Conservation (phyloP, 2,329 filamentous ascomycete species). For the Penicillium sp. region DNA sequence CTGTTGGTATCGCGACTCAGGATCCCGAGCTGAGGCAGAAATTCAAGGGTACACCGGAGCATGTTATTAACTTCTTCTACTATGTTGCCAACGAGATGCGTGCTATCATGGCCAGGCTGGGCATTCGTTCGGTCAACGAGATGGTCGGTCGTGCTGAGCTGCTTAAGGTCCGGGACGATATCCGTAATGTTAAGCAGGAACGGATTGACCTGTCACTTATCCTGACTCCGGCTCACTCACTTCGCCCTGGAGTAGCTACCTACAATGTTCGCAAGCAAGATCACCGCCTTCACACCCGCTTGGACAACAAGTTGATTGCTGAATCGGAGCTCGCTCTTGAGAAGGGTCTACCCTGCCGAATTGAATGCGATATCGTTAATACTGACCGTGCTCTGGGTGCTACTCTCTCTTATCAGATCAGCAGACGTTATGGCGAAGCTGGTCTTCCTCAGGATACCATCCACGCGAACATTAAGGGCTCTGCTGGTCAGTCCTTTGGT, state of each 20-base stretch:
- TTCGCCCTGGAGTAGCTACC: constrained; percentile 88
- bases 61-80: constrained; percentile 99
- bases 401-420: constrained; percentile 93
- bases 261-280: constrained; percentile 99
- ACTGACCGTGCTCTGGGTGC: constrained; percentile 92
- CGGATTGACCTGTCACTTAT: constrained; percentile 93
- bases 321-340: constrained; percentile 93
- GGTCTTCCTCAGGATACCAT: constrained; percentile 90
- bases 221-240: constrained; percentile 90
- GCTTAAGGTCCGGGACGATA: constrained; percentile 80
- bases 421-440: constrained; percentile 83
- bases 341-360: constrained; percentile 86
- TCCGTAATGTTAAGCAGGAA: constrained; percentile 81
- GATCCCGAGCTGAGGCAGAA: constrained; percentile 93
- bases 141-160: constrained; percentile 93
- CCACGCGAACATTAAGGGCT: constrained; percentile 94
- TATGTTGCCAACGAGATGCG: constrained; percentile 94
- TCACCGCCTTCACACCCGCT: constrained; percentile 83
- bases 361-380: constrained; percentile 95
- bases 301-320: constrained; percentile 96
- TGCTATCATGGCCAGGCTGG: constrained; percentile 94
- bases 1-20: constrained; percentile 92
- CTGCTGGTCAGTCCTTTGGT: constrained; percentile 94
- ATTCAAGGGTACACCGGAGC: constrained; percentile 87
- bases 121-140: constrained; percentile 92